A percentile compares a stretch with the other conserved stretches of the same genome.
These are phyloP conservation scores for Pistacia atlantica DNA, from an alignment of 345 rosid genomes.

Conservation along the genomic window DNA sequence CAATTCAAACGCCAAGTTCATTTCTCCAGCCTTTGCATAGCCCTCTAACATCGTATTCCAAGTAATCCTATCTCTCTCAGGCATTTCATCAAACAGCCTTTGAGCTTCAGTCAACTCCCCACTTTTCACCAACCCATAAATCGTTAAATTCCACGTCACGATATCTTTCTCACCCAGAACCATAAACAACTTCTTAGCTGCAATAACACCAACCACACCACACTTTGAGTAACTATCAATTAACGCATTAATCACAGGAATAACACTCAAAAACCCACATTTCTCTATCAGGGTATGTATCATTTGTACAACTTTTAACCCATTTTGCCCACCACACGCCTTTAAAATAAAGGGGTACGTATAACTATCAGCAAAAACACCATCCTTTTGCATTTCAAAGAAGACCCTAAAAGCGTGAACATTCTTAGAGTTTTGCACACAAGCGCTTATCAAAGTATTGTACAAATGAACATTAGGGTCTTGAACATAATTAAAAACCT, in stretches of 20 bases:
- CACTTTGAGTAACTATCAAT: slow-evolving; percentile 80
- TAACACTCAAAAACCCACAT: slow-evolving; percentile 64
- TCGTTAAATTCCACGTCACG: slow-evolving; percentile 86
- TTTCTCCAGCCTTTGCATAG: slow-evolving; percentile 66
- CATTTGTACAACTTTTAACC: slow-evolving; percentile 67
- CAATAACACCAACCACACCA: slow-evolving; percentile 57
- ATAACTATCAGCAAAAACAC: slow-evolving; percentile 66
- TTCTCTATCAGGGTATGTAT: slow-evolving; percentile 72
- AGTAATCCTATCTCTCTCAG: slow-evolving; percentile 64
- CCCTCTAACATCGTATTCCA: slow-evolving; percentile 91
- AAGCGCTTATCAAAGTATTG: slow-evolving; percentile 72
- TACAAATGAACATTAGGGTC: slow-evolving; percentile 61
- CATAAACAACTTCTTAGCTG: slow-evolving; percentile 66
- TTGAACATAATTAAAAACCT: slow-evolving; percentile 61
- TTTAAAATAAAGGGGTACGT: slow-evolving; percentile 83
- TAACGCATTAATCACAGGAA: slow-evolving; percentile 79
- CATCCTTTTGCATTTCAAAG: slow-evolving; percentile 61
- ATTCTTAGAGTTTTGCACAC: slow-evolving; percentile 51
- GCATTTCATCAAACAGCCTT: slow-evolving; percentile 77
- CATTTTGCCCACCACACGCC: slow-evolving; percentile 52
- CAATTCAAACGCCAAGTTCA: slow-evolving; percentile 65
- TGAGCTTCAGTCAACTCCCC: slow-evolving; percentile 61
- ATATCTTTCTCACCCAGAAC: slow-evolving; percentile 59
- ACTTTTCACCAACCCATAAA: slow-evolving; percentile 56
- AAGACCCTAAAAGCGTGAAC: slow-evolving; percentile 58